Conservation (phyloP, 306 rosid species). For the Betula pendula region DNA sequence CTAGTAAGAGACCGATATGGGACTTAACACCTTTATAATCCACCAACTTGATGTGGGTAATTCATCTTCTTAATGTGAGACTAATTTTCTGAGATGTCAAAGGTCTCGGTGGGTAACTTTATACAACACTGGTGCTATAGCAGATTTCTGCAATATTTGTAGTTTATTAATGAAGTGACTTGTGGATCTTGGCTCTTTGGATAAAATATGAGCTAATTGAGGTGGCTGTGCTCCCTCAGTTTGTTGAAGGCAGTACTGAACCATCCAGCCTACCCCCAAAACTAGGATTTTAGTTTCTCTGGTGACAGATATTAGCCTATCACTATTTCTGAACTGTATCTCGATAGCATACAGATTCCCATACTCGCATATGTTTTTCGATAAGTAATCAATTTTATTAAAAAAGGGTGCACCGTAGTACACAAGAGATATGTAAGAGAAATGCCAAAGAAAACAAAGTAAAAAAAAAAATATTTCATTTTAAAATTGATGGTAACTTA, state of each 20-base stretch:
- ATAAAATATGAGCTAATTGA: constrained; percentile 1
- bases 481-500: background rate
- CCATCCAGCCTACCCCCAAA: background rate
- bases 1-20: too few species aligned
- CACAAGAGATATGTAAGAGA: too few species aligned
- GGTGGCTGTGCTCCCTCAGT: too few species aligned
- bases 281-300: background rate
- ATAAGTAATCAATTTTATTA: background rate
- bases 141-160: constrained; percentile 8
- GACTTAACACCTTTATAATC: too few species aligned
- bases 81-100: too few species aligned
- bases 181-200: background rate
- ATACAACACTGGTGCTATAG: background rate
- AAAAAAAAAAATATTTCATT: background rate
- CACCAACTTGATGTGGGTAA: too few species aligned
- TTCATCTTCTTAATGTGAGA: too few species aligned
- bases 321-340: background rate
- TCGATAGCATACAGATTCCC: background rate
- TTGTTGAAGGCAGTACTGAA: too few species aligned
- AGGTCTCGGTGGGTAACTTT: background rate
- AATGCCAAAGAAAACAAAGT: background rate
- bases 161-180: constrained; percentile 1
- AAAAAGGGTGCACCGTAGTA: too few species aligned
- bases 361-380: background rate
- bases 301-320: background rate